Evolutionary conservation across 1,284 basidiomycete genomes (phyloP).

Genomic region (Boletus semigastroideus): DNA sequence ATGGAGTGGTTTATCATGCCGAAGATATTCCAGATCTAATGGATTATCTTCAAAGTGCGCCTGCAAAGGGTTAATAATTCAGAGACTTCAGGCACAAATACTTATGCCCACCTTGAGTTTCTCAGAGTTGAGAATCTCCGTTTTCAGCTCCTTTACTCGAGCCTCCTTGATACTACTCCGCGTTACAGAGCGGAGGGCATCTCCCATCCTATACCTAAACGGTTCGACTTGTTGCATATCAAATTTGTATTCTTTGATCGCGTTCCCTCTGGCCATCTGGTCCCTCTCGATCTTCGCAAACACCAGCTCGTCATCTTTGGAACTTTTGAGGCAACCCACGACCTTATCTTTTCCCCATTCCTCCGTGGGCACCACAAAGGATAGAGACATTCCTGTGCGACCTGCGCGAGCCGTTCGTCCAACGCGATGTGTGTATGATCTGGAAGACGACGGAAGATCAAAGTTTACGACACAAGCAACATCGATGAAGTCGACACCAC

Average conservation of each 20-base stretch:
- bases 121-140: conserved; percentile 92
- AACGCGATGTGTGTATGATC: conserved; percentile 95
- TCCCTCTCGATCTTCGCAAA: conserved; percentile 74
- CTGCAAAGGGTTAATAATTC: conserved; percentile 41
- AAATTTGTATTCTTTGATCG: conserved; percentile 90
- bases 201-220: conserved; percentile 99
- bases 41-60: conserved; percentile 99
- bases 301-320: conserved; percentile 74
- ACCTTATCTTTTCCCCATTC: conserved; percentile 80
- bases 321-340: conserved; percentile 64
- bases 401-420: conserved; percentile 96
- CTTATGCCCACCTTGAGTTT: conserved; percentile 82
- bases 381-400: conserved; percentile 89
- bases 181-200: conserved; percentile 90
- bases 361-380: conserved; percentile 80
- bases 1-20: conserved; percentile 93
- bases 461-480: conserved; percentile 99
- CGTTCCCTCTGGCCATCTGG: conserved; percentile 68
- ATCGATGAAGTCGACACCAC: conserved; percentile 96
- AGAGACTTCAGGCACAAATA: background rate
- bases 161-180: conserved; percentile 87
- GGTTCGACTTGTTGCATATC: conserved; percentile 95
- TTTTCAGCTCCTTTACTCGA: conserved; percentile 90
- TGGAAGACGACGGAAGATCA: conserved; percentile 86
- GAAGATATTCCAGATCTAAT: conserved; percentile 87